Percentiles rank a stretch among this genome's conserved stretches.
Evolutionary conservation across 2,329 filamentous ascomycete genomes (phyloP).

Genomic region (Talaromyces pinophilus): DNA sequence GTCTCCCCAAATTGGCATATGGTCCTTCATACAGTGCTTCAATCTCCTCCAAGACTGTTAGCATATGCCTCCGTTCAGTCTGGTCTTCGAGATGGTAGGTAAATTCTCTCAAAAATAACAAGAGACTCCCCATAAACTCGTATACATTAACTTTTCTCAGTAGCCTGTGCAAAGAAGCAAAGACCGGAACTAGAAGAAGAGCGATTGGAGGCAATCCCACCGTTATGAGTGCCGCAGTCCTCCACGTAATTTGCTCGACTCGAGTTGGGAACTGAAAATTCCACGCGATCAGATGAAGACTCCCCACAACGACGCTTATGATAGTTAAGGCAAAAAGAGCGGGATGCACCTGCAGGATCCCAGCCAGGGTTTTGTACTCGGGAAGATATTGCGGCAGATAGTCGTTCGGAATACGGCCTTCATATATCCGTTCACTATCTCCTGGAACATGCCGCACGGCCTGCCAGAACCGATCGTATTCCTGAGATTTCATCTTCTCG

Average conservation of each 20-base stretch:
- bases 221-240: too few relatives aligned
- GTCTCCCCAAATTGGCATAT: neutral
- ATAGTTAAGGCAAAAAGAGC: neutral
- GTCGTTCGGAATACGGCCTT: neutral
- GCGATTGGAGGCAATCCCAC: too few relatives aligned
- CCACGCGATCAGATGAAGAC: neutral
- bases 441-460: neutral
- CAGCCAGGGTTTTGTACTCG: neutral
- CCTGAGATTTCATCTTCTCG: neutral
- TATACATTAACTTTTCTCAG: neutral
- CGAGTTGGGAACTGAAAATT: neutral
- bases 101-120: neutral
- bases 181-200: too few relatives aligned
- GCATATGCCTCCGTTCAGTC: neutral
- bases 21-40: neutral
- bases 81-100: neutral
- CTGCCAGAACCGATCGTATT: conserved; percentile 1
- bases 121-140: neutral
- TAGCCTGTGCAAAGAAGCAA: too few relatives aligned
- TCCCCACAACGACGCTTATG: neutral
- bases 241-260: too few relatives aligned
- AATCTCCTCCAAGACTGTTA: neutral
- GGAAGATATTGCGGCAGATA: neutral
- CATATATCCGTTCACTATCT: neutral
- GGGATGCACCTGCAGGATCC: neutral